phyloP scores from a whole-genome alignment of 2,329 filamentous ascomycete species.

The Coniochaeta sp. region DNA sequence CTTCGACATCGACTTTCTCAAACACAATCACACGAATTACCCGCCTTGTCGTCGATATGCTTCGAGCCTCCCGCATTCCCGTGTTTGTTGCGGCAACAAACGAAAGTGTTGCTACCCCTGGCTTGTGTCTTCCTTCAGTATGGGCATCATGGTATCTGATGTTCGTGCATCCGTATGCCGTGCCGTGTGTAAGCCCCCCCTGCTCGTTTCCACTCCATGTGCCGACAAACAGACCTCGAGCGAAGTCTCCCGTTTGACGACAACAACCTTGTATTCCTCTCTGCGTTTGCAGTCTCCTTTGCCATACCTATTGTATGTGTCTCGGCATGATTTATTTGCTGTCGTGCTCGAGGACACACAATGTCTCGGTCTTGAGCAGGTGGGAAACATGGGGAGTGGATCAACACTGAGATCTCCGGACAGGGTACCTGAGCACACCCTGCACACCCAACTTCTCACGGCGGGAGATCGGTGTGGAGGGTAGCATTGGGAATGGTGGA shows the following conservation, averaged over 20 bases:
- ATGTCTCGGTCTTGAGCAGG: neutral
- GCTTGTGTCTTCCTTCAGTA: neutral
- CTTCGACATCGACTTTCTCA: neutral
- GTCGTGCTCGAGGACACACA: neutral
- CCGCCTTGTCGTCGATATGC: neutral
- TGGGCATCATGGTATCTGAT: neutral
- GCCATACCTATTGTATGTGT: neutral
- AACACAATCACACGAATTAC: neutral
- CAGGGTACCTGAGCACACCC: neutral
- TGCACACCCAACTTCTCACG: neutral
- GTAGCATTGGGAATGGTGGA: neutral
- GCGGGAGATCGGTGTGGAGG: constrained; percentile 1
- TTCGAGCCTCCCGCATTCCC: neutral
- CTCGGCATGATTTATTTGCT: neutral
- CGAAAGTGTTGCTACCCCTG: neutral
- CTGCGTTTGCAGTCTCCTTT: neutral
- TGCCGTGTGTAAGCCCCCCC: neutral
- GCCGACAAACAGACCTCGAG: neutral
- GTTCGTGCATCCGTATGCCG: neutral
- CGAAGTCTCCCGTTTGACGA: neutral
- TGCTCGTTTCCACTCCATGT: neutral
- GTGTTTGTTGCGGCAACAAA: neutral
- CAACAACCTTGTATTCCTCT: no score
- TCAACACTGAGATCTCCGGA: neutral
- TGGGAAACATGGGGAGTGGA: neutral